Evolutionary conservation across 75 land plant species (phyloP).

Genomic region (Larix kaempferi): DNA sequence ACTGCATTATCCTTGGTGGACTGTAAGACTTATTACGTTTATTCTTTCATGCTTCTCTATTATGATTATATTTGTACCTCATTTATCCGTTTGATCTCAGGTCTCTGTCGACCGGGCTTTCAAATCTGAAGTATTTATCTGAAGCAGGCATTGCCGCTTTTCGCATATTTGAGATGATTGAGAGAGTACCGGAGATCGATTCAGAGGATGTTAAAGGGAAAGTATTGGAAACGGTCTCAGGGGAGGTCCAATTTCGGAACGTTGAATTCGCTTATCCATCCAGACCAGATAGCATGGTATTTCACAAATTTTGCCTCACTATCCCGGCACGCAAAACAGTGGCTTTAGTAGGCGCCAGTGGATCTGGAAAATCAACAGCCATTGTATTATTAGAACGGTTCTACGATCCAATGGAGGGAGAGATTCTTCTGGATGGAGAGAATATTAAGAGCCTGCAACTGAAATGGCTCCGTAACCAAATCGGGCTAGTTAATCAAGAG

Average conservation of each 20-base stretch:
- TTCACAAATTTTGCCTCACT: conserved; percentile 34
- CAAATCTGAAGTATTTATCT: conserved; percentile 69
- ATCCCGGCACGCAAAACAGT: conserved; percentile 40
- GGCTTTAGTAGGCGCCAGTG: conserved; percentile 64
- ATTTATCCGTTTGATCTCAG: conserved; percentile 18
- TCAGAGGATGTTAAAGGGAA: conserved; percentile 15
- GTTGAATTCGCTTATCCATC: conserved; percentile 69
- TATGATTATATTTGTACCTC: background rate
- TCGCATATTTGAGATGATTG: conserved; percentile 48
- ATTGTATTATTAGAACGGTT: conserved; percentile 49
- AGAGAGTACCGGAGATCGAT: conserved; percentile 41
- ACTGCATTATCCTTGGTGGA: conserved; percentile 56
- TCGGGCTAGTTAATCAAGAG: conserved; percentile 64
- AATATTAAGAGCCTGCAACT: too few species aligned
- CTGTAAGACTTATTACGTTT: conserved; percentile 28
- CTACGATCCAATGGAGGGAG: conserved; percentile 47
- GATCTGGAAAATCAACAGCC: conserved; percentile 56
- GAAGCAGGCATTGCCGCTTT: conserved; percentile 65
- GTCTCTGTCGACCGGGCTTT: conserved; percentile 53
- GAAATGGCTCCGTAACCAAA: conserved; percentile 54
- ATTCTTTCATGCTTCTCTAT: background rate
- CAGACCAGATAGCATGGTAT: conserved; percentile 38
- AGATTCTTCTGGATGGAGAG: conserved; percentile 36
- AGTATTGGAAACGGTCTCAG: conserved; percentile 13
- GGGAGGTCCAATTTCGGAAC: conserved; percentile 44